Evolutionary conservation across 2,329 filamentous ascomycete genomes (phyloP).

Genomic region (Shiraia bambusicola): DNA sequence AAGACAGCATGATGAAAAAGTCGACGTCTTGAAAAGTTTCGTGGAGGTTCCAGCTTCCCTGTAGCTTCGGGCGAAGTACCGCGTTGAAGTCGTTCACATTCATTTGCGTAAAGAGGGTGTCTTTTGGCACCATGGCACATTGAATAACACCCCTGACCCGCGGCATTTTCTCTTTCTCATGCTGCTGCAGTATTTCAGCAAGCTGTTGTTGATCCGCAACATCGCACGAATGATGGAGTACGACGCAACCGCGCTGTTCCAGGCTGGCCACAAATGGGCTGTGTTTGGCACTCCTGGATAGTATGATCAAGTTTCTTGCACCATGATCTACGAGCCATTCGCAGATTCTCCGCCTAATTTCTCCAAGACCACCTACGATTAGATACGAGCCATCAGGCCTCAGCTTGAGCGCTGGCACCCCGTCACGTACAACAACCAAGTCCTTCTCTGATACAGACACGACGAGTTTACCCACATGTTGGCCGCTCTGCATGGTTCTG

Average conservation of each 20-base stretch:
- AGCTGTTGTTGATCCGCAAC: slow-evolving; percentile 6
- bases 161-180: slow-evolving; percentile 1
- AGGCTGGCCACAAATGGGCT: slow-evolving; percentile 6
- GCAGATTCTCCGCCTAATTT: slow-evolving; percentile 21
- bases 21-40: slow-evolving; percentile 14
- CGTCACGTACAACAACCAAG: too few relatives aligned
- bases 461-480: slow-evolving; percentile 2
- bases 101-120: slow-evolving; percentile 14
- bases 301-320: slow-evolving; percentile 15
- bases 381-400: slow-evolving; percentile 14
- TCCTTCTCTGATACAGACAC: neutral
- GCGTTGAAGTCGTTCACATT: slow-evolving; percentile 10
- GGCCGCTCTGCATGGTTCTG: slow-evolving; percentile 6
- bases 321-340: slow-evolving; percentile 13
- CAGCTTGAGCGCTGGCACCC: neutral
- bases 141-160: slow-evolving; percentile 20
- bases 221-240: slow-evolving; percentile 10
- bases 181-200: neutral
- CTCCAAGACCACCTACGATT: slow-evolving; percentile 22
- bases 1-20: slow-evolving; percentile 37
- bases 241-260: neutral
- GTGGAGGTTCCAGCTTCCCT: slow-evolving; percentile 31
- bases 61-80: slow-evolving; percentile 15
- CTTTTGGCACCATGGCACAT: slow-evolving; percentile 22
- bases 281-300: slow-evolving; percentile 15